Percentiles rank a stretch among this genome's conserved stretches.
These are phyloP conservation scores for Colletotrichum plurivorum DNA, from an alignment of 2,329 filamentous ascomycete genomes.

Conservation along the genomic window DNA sequence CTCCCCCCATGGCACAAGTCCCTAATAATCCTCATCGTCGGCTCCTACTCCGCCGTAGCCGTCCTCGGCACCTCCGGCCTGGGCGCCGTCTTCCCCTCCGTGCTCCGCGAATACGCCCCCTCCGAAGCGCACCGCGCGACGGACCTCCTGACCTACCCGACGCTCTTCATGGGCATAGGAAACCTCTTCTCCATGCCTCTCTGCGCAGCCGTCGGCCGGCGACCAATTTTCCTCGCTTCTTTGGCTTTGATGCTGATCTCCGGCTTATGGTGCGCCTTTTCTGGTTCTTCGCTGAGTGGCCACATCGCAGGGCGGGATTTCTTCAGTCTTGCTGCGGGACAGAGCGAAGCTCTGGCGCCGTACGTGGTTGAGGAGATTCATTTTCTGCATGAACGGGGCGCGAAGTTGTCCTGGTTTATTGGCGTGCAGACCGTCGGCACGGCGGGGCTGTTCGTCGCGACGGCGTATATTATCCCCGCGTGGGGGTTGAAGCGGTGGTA, in stretches of 20 bases:
- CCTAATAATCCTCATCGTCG: conserved; percentile 43
- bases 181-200: conserved; percentile 52
- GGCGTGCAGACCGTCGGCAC: conserved; percentile 40
- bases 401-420: conserved; percentile 40
- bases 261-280: conserved; percentile 40
- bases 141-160: conserved; percentile 50
- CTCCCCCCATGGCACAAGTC: conserved; percentile 45
- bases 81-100: conserved; percentile 36
- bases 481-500: conserved; percentile 44
- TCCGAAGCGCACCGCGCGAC: conserved; percentile 28
- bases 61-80: conserved; percentile 41
- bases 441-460: conserved; percentile 41
- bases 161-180: conserved; percentile 47
- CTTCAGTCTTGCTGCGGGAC: conserved; percentile 49
- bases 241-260: conserved; percentile 45
- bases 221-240: conserved; percentile 49
- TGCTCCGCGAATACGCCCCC: conserved; percentile 40
- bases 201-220: conserved; percentile 48
- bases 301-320: conserved; percentile 47
- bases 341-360: conserved; percentile 47
- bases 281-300: not conserved
- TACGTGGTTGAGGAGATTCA: conserved; percentile 45
- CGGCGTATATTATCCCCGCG: conserved; percentile 41
- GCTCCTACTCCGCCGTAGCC: conserved; percentile 37
- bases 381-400: conserved; percentile 43